phyloP scores from a whole-genome alignment of 169 alveolate species.

The Plasmodium inui region DNA sequence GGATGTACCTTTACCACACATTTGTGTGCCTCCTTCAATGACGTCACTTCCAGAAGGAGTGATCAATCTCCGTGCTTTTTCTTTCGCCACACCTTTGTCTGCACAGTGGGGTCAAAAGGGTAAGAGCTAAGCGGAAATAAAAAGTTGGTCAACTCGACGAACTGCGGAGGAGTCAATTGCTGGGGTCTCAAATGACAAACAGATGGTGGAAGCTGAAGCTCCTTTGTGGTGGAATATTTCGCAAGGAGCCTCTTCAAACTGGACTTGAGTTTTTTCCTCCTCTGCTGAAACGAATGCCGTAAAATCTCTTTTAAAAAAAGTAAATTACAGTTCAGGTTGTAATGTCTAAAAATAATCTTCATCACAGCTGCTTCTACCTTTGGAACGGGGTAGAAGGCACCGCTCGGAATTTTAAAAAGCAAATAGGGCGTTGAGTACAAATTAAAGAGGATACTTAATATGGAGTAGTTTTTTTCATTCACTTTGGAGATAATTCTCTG shows the following conservation, averaged over 20 bases:
- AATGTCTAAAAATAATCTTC: slow-evolving; percentile 75
- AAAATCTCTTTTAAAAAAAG: slow-evolving; percentile 79
- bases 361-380: slow-evolving; percentile 85
- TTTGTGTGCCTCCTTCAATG: background rate
- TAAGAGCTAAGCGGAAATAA: slow-evolving; percentile 46
- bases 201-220: slow-evolving; percentile 77
- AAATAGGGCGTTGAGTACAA: slow-evolving; percentile 79
- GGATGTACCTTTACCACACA: background rate
- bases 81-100: slow-evolving; percentile 77
- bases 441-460: slow-evolving; percentile 82
- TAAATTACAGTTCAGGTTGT: slow-evolving; percentile 69
- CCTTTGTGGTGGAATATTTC: slow-evolving; percentile 46
- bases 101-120: slow-evolving; percentile 46
- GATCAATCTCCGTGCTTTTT: slow-evolving; percentile 70
- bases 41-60: background rate
- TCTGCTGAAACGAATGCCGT: slow-evolving; percentile 77
- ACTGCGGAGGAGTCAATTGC: slow-evolving; percentile 79
- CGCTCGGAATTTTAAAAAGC: slow-evolving; percentile 84
- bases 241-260: slow-evolving; percentile 76
- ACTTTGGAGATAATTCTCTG: slow-evolving; percentile 82
- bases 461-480: slow-evolving; percentile 80
- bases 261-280: slow-evolving; percentile 81
- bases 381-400: slow-evolving; percentile 87
- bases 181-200: slow-evolving; percentile 81
- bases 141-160: slow-evolving; percentile 76